phyloP scores from a whole-genome alignment of 495 filamentous ascomycete genomes.

The Penicillium simplicissimum region DNA sequence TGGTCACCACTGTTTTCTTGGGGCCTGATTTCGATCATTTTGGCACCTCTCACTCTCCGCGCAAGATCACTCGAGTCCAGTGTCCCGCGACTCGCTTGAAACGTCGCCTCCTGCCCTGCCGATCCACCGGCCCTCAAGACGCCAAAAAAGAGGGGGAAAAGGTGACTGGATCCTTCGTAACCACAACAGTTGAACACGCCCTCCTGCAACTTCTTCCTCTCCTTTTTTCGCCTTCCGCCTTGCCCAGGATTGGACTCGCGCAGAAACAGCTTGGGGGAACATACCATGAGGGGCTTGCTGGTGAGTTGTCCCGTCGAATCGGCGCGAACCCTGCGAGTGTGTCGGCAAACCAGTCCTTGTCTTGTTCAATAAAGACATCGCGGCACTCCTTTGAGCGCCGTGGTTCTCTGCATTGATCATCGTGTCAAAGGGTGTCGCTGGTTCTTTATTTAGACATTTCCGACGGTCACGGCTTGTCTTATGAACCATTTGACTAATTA shows the following conservation, averaged over 20 bases:
- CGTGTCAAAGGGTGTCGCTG: slow-evolving; percentile 23
- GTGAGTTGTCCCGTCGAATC: slow-evolving; percentile 16
- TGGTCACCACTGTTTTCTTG: neutral
- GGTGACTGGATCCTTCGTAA: slow-evolving; percentile 8
- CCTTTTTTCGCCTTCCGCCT: neutral
- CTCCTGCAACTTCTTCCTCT: neutral
- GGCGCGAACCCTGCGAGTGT: slow-evolving; percentile 20
- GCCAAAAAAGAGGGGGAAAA: slow-evolving; percentile 22
- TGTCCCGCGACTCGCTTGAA: neutral
- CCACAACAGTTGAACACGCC: slow-evolving; percentile 6
- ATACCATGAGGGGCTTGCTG: slow-evolving; percentile 20
- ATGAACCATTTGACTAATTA: slow-evolving; percentile 18
- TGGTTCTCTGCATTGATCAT: slow-evolving; percentile 29
- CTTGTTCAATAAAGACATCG: slow-evolving; percentile 24
- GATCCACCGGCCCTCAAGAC: slow-evolving; percentile 19
- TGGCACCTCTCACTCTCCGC: neutral
- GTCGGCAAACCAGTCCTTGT: slow-evolving; percentile 13
- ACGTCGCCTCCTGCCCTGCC: slow-evolving; percentile 22
- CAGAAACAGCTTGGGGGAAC: slow-evolving; percentile 5
- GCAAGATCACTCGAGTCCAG: neutral
- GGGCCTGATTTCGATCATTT: neutral
- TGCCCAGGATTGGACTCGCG: neutral
- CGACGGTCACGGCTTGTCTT: neutral
- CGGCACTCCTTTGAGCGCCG: slow-evolving; percentile 15
- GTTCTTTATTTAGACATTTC: slow-evolving; percentile 27